Conservation (phyloP, 805 yeast species). For the Teunomyces atbi region DNA sequence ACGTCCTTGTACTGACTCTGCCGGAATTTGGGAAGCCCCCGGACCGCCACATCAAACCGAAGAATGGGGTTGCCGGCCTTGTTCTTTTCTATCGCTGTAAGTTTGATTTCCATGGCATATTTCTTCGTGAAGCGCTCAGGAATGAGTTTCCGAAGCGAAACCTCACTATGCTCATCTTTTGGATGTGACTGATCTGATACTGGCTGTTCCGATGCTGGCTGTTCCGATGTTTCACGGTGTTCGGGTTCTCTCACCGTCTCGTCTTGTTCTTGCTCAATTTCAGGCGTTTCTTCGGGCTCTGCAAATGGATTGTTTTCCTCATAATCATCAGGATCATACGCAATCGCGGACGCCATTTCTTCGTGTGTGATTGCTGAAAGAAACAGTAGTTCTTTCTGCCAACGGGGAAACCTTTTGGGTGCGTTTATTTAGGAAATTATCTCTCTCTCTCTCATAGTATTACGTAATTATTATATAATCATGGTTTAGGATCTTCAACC, state of each 20-base stretch:
- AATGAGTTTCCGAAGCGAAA: slow-evolving; percentile 36
- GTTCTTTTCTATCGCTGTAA: slow-evolving; percentile 68
- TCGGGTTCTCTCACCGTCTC: too few species aligned
- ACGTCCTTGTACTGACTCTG: slow-evolving; percentile 67
- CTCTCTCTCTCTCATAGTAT: neutral
- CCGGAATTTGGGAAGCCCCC: slow-evolving; percentile 72
- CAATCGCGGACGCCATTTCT: slow-evolving; percentile 7
- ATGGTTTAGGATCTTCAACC: neutral
- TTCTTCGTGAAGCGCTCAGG: slow-evolving; percentile 50
- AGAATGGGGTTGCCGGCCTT: slow-evolving; percentile 78
- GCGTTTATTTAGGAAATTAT: too few species aligned
- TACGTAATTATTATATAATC: neutral
- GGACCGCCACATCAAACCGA: slow-evolving; percentile 53
- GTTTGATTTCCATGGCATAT: slow-evolving; percentile 49
- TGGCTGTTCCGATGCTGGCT: neutral
- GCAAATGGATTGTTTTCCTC: slow-evolving; percentile 45
- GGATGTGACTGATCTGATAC: neutral
- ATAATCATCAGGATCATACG: slow-evolving; percentile 24
- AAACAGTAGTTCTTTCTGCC: neutral
- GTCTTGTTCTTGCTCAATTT: slow-evolving; percentile 8
- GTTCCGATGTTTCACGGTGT: too few species aligned
- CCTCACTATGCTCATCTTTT: slow-evolving; percentile 23
- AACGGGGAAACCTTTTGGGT: neutral
- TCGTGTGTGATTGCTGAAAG: neutral
- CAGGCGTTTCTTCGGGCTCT: slow-evolving; percentile 23